Conservation (phyloP, 148 eudicot species). For the Rhododendron ovatum region DNA sequence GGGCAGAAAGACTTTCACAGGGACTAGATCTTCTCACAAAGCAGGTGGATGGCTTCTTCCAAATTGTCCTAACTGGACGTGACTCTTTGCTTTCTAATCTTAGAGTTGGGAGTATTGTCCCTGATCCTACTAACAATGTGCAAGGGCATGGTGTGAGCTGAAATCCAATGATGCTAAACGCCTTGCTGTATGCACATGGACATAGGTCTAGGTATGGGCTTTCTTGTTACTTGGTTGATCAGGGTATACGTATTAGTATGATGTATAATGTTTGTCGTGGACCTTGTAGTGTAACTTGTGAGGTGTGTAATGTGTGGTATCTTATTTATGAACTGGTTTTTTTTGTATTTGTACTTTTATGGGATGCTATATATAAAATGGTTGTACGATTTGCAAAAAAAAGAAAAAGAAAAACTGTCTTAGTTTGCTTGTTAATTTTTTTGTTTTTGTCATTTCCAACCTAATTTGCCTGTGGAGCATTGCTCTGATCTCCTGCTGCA, state of each 20-base stretch:
- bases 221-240: slow-evolving; percentile 6
- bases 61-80: slow-evolving; percentile 68
- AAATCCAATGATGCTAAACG: slow-evolving; percentile 10
- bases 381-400: background rate
- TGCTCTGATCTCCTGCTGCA: background rate
- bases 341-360: background rate
- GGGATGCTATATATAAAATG: background rate
- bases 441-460: background rate
- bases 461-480: background rate
- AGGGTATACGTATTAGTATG: background rate
- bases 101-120: slow-evolving; percentile 35
- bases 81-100: slow-evolving; percentile 78
- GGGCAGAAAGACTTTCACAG: slow-evolving; percentile 41
- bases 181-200: slow-evolving; percentile 14
- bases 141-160: slow-evolving; percentile 36
- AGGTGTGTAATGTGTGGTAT: background rate
- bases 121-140: slow-evolving; percentile 31
- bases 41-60: slow-evolving; percentile 80
- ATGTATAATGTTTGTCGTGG: background rate
- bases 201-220: slow-evolving; percentile 29
- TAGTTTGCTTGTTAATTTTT: background rate
- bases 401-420: background rate
- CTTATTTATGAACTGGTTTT: background rate
- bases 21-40: slow-evolving; percentile 63
- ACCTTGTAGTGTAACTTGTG: background rate